Evolutionary conservation across 345 rosid species (phyloP).

Genomic region (Arabis hirsuta): DNA sequence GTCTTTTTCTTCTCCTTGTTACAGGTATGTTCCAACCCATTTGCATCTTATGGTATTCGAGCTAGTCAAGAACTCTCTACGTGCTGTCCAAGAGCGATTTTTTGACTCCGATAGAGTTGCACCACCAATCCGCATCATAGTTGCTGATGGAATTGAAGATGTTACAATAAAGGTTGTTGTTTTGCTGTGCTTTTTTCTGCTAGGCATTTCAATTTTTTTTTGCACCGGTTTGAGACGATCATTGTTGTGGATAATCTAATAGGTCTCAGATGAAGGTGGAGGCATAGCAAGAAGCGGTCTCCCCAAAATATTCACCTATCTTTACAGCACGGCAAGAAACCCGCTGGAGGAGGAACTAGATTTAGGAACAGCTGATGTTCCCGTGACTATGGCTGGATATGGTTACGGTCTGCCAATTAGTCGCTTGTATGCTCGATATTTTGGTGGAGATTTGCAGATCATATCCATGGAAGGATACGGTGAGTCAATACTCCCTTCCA

Average conservation of each 20-base stretch:
- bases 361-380: constrained; percentile 63
- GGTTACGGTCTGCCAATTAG: constrained; percentile 96
- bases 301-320: constrained; percentile 93
- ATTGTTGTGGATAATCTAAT: constrained; percentile 27
- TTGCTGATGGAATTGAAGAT: constrained; percentile 96
- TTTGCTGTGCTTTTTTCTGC: not conserved
- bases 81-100: constrained; percentile 87
- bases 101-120: constrained; percentile 80
- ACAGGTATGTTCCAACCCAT: constrained; percentile 86
- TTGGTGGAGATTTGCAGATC: constrained; percentile 96
- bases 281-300: constrained; percentile 98
- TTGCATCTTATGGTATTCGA: constrained; percentile 96
- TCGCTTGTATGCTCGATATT: constrained; percentile 91
- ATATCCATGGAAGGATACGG: constrained; percentile 99
- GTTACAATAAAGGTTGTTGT: constrained; percentile 80
- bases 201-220: not conserved
- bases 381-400: constrained; percentile 92
- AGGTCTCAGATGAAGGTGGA: constrained; percentile 99
- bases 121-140: constrained; percentile 79
- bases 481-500: constrained; percentile 47
- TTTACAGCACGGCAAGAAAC: constrained; percentile 89
- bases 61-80: constrained; percentile 93
- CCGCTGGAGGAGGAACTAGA: constrained; percentile 75
- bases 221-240: constrained; percentile 10
- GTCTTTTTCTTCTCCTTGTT: constrained; percentile 3